phyloP scores from a whole-genome alignment of 179 eudicot species.

The Actinidia arguta region DNA sequence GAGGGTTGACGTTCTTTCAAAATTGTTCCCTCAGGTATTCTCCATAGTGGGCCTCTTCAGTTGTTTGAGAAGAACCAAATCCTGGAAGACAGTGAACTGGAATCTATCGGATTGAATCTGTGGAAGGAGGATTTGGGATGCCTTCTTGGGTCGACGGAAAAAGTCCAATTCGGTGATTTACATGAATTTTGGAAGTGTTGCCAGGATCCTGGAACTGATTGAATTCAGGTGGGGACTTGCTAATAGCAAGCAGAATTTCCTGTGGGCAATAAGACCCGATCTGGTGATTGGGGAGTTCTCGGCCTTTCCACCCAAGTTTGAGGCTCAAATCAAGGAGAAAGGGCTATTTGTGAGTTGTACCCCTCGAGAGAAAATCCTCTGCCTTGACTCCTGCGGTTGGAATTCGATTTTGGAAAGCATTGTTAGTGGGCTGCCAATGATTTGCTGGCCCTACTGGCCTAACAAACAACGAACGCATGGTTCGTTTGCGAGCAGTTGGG shows the following conservation, averaged over 20 bases:
- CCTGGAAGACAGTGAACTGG: background rate
- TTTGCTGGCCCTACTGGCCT: constrained; percentile 29
- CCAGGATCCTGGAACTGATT: constrained; percentile 12
- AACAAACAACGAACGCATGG: constrained; percentile 34
- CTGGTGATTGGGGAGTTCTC: constrained; percentile 24
- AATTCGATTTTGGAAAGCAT: constrained; percentile 28
- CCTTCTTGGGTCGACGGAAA: constrained; percentile 8
- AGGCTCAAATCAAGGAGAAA: constrained; percentile 15
- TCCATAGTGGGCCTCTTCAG: constrained; percentile 5
- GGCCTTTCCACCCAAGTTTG: constrained; percentile 19
- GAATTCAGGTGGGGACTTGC: constrained; percentile 38
- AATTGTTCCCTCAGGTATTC: background rate
- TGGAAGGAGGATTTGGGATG: constrained; percentile 19
- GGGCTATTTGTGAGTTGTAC: constrained; percentile 23
- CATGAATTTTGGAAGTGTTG: constrained; percentile 13
- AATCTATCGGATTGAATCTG: background rate
- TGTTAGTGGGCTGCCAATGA: constrained; percentile 25
- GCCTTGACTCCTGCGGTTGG: constrained; percentile 30
- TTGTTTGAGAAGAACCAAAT: background rate
- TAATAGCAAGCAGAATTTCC: constrained; percentile 24
- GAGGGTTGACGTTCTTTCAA: background rate
- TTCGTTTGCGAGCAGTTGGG: constrained; percentile 24
- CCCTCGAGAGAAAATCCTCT: constrained; percentile 26
- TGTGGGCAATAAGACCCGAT: constrained; percentile 30
- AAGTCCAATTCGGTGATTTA: constrained; percentile 17